Evolutionary conservation across 2,329 filamentous ascomycete genomes (phyloP).

Genomic region (Monilinia vaccinii-corymbosi): DNA sequence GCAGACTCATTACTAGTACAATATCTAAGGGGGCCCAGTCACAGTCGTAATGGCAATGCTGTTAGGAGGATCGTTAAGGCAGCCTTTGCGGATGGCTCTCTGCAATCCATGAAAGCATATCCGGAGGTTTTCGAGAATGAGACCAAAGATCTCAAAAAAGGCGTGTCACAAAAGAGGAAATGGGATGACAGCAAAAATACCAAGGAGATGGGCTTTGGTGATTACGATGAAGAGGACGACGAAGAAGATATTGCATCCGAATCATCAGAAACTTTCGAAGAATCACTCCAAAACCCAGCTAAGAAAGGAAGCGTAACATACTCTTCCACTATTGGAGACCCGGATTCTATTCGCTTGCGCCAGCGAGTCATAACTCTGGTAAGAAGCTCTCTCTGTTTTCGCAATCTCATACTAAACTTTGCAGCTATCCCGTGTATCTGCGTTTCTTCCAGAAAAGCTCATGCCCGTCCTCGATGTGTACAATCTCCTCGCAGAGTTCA

Average conservation of each 20-base stretch:
- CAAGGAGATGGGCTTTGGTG: slow-evolving; percentile 34
- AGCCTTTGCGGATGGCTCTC: slow-evolving; percentile 55
- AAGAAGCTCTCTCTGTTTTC: slow-evolving; percentile 6
- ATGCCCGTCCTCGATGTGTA: slow-evolving; percentile 39
- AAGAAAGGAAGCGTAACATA: neutral
- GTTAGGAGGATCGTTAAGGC: slow-evolving; percentile 48
- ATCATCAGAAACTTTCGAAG: neutral
- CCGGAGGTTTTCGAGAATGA: slow-evolving; percentile 62
- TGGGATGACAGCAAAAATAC: slow-evolving; percentile 27
- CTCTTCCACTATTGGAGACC: slow-evolving; percentile 21
- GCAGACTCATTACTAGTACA: slow-evolving; percentile 49
- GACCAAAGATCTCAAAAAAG: slow-evolving; percentile 36
- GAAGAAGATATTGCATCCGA: slow-evolving; percentile 4
- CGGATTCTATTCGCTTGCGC: slow-evolving; percentile 25
- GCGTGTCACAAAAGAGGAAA: slow-evolving; percentile 41
- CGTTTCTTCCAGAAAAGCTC: slow-evolving; percentile 38
- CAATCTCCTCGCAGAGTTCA: slow-evolving; percentile 36
- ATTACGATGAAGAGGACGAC: slow-evolving; percentile 36
- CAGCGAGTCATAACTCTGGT: slow-evolving; percentile 26
- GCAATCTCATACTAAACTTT: neutral
- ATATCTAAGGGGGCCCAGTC: slow-evolving; percentile 34
- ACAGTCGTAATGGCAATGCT: neutral
- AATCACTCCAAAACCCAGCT: neutral
- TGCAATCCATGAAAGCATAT: slow-evolving; percentile 45
- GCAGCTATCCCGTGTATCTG: slow-evolving; percentile 28